A percentile compares a stretch with the other conserved stretches of the same genome.
These are phyloP conservation scores for Leptomonas seymouri DNA, from an alignment of 208 protist genomes.

Conservation along the genomic window DNA sequence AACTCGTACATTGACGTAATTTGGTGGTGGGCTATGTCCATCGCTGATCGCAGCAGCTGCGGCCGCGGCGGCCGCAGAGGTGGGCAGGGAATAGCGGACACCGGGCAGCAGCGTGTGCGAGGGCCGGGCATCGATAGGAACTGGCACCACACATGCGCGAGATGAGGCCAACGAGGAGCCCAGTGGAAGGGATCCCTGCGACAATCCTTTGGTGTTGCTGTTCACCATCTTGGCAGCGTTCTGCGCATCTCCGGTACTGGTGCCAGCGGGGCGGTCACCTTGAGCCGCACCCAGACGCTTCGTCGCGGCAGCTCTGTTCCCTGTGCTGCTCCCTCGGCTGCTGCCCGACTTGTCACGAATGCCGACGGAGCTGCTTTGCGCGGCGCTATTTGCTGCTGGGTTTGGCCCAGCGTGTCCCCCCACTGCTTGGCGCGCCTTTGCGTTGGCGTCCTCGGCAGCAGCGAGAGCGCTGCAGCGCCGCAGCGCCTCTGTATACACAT, in stretches of 20 bases:
- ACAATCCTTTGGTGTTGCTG: not conserved
- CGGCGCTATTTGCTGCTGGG: not conserved
- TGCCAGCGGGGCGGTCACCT: not conserved
- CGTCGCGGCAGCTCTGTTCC: not conserved
- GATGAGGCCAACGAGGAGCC: not conserved
- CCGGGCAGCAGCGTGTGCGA: slow-evolving; percentile 25
- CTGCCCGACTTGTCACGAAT: not conserved
- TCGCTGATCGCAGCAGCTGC: slow-evolving; percentile 28
- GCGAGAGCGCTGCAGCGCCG: slow-evolving; percentile 20
- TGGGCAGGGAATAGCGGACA: slow-evolving; percentile 27
- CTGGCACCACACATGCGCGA: slow-evolving; percentile 7
- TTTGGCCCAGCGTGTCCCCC: not conserved
- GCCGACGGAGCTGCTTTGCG: not conserved
- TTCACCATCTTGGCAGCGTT: not conserved
- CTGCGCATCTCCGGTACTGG: not conserved
- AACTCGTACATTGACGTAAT: slow-evolving; percentile 19
- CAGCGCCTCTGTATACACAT: slow-evolving; percentile 43
- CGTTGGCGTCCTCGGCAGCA: not conserved
- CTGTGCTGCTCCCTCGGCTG: slow-evolving; percentile 4
- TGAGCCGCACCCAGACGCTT: not conserved
- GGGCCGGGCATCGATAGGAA: slow-evolving; percentile 18
- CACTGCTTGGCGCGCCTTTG: not conserved
- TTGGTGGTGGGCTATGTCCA: slow-evolving; percentile 19
- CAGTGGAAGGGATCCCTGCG: not conserved
- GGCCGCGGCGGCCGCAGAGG: slow-evolving; percentile 21